A percentile compares a stretch with the other conserved stretches of the same genome.
phyloP scores from a whole-genome alignment of 1,284 basidiomycete species.

The Cutaneotrichosporon mucoides region DNA sequence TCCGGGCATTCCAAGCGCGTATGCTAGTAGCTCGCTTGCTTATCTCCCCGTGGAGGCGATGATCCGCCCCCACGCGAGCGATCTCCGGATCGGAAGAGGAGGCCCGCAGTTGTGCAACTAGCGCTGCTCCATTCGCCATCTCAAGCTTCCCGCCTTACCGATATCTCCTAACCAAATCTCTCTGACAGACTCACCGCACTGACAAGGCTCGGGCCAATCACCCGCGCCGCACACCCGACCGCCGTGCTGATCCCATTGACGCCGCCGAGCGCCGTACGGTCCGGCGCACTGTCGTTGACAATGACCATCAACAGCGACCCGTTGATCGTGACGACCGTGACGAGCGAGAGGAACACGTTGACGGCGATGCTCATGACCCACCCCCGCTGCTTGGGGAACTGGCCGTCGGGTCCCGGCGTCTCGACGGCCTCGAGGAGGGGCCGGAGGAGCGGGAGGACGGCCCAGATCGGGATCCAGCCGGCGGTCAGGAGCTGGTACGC shows the following conservation, averaged over 20 bases:
- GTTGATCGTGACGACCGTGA: constrained; percentile 33
- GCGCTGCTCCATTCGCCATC: no score
- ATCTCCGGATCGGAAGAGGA: no score
- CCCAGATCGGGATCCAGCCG: constrained; percentile 40
- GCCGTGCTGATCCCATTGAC: constrained; percentile 45
- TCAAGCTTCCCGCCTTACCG: no score
- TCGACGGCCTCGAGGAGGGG: constrained; percentile 30
- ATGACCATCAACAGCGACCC: constrained; percentile 41
- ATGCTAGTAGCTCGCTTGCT: no score
- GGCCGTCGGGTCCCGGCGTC: constrained; percentile 15
- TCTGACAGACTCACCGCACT: constrained; percentile 26
- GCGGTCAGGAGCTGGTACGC: constrained; percentile 37
- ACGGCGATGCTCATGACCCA: constrained; percentile 36
- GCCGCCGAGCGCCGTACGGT: constrained; percentile 40
- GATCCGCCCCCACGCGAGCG: no score
- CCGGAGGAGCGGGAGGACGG: constrained; percentile 37
- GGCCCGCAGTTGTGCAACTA: no score
- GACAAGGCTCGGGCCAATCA: constrained; percentile 41
- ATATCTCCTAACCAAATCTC: no score
- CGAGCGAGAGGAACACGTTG: constrained; percentile 34
- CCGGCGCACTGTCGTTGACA: constrained; percentile 40
- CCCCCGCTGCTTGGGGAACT: constrained; percentile 24
- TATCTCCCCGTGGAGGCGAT: no score
- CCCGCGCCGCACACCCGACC: constrained; percentile 41
- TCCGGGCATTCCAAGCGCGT: no score